These are phyloP conservation scores for Sclerotinia trifoliorum DNA, from an alignment of 2,329 filamentous ascomycete species.

Conservation along the genomic window DNA sequence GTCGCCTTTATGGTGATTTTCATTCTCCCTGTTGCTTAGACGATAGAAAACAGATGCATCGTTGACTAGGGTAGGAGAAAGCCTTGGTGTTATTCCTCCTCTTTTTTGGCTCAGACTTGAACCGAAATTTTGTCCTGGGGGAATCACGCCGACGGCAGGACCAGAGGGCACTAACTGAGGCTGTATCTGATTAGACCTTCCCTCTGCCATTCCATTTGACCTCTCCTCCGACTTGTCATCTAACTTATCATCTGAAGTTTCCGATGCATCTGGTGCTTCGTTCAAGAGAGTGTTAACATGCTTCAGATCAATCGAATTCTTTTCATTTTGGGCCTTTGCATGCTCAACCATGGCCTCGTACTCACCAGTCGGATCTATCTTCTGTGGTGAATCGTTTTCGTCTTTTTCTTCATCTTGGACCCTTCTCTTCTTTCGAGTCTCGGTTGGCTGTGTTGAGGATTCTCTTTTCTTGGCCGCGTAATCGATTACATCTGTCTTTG, in stretches of 20 bases:
- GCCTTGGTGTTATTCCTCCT: not conserved
- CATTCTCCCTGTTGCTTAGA: not conserved
- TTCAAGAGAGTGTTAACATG: not conserved
- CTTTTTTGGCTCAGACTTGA: not conserved
- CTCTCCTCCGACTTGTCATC: no score
- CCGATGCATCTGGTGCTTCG: no score
- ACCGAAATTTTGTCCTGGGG: no score
- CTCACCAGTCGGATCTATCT: no score
- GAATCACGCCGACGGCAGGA: no score
- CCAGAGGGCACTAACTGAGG: not conserved
- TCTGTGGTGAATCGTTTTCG: not conserved
- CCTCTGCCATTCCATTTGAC: no score
- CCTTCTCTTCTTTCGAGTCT: not conserved
- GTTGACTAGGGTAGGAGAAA: conserved; percentile 22
- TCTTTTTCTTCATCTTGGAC: no score
- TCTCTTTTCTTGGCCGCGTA: not conserved
- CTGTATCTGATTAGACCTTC: no score
- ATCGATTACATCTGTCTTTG: not conserved
- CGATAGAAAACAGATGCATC: conserved; percentile 29
- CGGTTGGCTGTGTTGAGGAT: no score
- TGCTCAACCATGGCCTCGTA: not conserved
- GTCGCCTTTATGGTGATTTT: not conserved
- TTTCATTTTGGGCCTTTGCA: not conserved
- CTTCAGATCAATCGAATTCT: not conserved
- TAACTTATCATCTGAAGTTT: no score